Base-by-base conservation (phyloP, 768 basidiomycete species). In the Crepidotus variabilis region DNA sequence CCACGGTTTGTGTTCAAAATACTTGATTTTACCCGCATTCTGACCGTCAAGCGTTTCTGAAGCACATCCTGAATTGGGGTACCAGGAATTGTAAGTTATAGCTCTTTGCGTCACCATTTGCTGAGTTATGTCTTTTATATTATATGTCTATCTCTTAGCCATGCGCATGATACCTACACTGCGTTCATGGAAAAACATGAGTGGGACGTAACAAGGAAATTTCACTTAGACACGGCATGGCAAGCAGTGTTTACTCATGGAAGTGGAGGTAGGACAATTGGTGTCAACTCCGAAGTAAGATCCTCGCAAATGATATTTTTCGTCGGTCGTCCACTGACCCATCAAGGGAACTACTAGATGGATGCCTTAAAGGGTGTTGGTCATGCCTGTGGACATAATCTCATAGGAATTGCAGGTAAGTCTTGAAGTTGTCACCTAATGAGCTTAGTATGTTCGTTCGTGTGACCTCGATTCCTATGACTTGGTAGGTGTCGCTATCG, bases 311-410 rank as follows among this genome's bases (percentile, higher is more conserved):
- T 2, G 10, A 21, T 22, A 8, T 16, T 35, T 46, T 45, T 23
- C n/a, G n/a, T n/a, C n/a, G n/a, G 1, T 43, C 39, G 13, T 20
- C 3, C 18, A 6, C 49, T 7, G 65, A 16, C 51, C 8, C 47
- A 32, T 52, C 24, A 52, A 13, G 36, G 6, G 18, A 24, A 47
- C 13, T 47, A n/a, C 3, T 57, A 82, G 80, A 85, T 86, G 84
- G 84, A 86, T 54, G 86, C 86, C 1, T 71, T 87, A 28, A 72
- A 73, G 53, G 77, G 80, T 0, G 75, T 86, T 45, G 84, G 88
- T 0, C 88, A 89, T 60, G 88, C 86, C 0, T 92, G 90, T 62
- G 90, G 90, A 2, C 90, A 93, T 65, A 92, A 92, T 62, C 73
- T 93, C 49, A 92, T 93, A 51, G 90, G 87, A 1, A 88, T 92